Percentiles rank a stretch among this genome's conserved stretches.
Conservation (phyloP, 2,329 filamentous ascomycete species). For the Hypoxylon rubiginosum region DNA sequence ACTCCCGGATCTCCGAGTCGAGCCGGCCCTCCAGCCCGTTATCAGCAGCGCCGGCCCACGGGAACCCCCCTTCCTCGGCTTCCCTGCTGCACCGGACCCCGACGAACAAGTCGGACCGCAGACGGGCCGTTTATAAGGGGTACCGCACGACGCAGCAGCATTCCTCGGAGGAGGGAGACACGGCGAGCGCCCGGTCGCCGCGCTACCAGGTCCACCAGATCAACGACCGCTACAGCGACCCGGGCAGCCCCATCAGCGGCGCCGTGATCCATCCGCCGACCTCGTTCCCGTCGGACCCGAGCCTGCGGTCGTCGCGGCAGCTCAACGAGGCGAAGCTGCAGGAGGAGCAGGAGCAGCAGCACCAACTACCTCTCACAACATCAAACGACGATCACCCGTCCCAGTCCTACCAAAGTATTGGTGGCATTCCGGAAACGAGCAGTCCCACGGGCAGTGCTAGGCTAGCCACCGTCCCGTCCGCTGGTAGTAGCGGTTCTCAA, state of each 20-base stretch:
- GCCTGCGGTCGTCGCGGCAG: slow-evolving; percentile 16
- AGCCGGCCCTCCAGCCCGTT: neutral
- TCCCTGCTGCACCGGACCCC: neutral
- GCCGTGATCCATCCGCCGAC: slow-evolving; percentile 28
- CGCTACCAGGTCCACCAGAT: slow-evolving; percentile 32
- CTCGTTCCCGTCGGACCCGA: slow-evolving; percentile 40
- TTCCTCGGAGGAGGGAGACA: slow-evolving; percentile 5
- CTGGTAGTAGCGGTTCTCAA: neutral
- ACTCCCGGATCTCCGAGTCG: slow-evolving; percentile 14
- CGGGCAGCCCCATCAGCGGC: slow-evolving; percentile 40
- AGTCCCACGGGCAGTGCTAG: neutral
- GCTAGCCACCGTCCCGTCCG: neutral
- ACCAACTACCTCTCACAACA: neutral
- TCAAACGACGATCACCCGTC: neutral
- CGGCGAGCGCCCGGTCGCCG: slow-evolving; percentile 1
- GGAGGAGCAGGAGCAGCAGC: neutral
- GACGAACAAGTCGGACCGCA: neutral
- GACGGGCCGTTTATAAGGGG: slow-evolving; percentile 16
- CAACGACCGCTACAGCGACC: slow-evolving; percentile 46
- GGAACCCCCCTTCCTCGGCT: neutral
- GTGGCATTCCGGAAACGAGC: neutral
- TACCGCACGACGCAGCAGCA: slow-evolving; percentile 34
- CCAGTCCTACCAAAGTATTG: neutral
- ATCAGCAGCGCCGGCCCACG: slow-evolving; percentile 3
- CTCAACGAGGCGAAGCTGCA: neutral